These are phyloP conservation scores for Coniferiporia sulphurascens DNA, from an alignment of 1,284 basidiomycete genomes.

Conservation along the genomic window DNA sequence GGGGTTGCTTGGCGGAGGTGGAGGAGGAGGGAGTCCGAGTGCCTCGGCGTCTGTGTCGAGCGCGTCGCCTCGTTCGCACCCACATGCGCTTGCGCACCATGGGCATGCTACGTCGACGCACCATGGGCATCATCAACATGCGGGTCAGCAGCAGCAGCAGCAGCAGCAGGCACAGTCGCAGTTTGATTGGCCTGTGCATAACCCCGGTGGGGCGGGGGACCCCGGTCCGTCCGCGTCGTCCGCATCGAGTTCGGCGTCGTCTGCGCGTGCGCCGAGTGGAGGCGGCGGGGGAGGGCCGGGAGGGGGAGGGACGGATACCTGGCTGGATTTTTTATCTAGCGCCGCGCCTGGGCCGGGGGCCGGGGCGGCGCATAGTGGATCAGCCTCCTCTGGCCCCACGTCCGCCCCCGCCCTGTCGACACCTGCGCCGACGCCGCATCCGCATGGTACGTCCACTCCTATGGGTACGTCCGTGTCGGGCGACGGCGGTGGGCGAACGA, in stretches of 20 bases:
- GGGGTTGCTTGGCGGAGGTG: conserved; percentile 4
- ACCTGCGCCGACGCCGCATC: no score
- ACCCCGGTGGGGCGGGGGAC: not conserved
- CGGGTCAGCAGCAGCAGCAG: not conserved
- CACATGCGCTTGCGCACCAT: not conserved
- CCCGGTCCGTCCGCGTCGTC: no score
- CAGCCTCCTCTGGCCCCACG: not conserved
- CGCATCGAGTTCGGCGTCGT: not conserved
- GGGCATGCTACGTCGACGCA: not conserved
- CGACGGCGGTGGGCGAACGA: not conserved
- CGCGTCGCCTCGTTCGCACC: not conserved
- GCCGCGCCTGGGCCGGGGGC: conserved; percentile 27
- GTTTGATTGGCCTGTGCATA: conserved; percentile 1
- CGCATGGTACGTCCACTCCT: no score
- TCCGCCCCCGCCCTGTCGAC: not conserved
- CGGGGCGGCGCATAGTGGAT: conserved; percentile 20
- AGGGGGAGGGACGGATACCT: conserved; percentile 2
- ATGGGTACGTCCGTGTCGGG: not conserved
- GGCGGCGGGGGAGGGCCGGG: not conserved
- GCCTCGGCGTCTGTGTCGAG: not conserved
- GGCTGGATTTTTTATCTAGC: conserved; percentile 20
- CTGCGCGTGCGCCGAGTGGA: not conserved
- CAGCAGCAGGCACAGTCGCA: not conserved
- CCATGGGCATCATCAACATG: not conserved
- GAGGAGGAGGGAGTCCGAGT: not conserved